Conservation (phyloP, 1,284 basidiomycete species). For the Sphagnurus paluster region DNA sequence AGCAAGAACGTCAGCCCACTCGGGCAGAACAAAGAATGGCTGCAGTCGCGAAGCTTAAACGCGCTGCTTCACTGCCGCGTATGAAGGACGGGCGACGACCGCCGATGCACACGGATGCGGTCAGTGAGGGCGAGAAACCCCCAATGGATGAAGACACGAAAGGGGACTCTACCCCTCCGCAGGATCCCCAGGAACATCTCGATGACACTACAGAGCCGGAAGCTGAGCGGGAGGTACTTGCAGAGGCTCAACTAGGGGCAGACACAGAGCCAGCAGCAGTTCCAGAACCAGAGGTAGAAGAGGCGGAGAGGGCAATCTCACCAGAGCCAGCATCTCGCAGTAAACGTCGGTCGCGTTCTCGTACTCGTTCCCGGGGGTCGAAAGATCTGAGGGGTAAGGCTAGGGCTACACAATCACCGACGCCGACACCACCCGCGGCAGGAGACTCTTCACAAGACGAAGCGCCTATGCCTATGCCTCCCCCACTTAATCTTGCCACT, state of each 20-base stretch:
- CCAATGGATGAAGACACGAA: conserved; percentile 53
- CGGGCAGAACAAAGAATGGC: conserved; percentile 68
- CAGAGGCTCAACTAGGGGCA: conserved; percentile 24
- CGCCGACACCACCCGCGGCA: conserved; percentile 41
- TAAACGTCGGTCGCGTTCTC: conserved; percentile 72
- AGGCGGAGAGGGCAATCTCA: conserved; percentile 27
- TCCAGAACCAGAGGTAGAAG: conserved; percentile 15
- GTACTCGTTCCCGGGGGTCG: conserved; percentile 72
- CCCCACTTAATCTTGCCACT: conserved; percentile 41
- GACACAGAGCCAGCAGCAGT: conserved; percentile 33
- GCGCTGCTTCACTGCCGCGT: conserved; percentile 85
- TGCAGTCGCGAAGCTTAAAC: conserved; percentile 86
- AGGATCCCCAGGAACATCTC: conserved; percentile 24
- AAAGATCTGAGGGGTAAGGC: conserved; percentile 67
- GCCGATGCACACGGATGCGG: conserved; percentile 76
- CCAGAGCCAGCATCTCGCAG: conserved; percentile 39
- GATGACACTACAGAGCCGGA: conserved; percentile 23
- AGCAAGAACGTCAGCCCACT: conserved; percentile 34
- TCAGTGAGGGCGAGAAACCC: conserved; percentile 73
- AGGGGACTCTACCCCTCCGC: conserved; percentile 28
- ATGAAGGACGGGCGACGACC: conserved; percentile 85
- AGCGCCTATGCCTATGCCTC: conserved; percentile 37
- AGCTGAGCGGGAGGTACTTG: conserved; percentile 19
- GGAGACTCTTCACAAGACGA: conserved; percentile 75
- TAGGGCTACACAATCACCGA: conserved; percentile 45